Evolutionary conservation across 2,329 filamentous ascomycete species (phyloP).

Genomic region (Dothideomycetes sp.): DNA sequence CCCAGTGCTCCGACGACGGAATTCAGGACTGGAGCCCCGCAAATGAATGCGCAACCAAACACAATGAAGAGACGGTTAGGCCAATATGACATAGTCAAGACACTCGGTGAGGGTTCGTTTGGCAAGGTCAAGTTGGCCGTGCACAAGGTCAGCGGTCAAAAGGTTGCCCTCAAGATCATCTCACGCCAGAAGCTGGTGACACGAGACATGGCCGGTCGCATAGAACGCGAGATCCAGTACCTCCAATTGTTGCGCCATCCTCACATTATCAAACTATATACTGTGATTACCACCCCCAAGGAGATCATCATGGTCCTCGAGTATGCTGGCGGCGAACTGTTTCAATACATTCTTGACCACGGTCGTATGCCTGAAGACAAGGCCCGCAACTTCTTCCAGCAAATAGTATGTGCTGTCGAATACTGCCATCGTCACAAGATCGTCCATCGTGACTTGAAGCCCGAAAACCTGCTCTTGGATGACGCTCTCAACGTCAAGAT

Average conservation of each 20-base stretch:
- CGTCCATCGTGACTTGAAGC: slow-evolving; percentile 93
- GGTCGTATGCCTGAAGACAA: slow-evolving; percentile 84
- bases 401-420: slow-evolving; percentile 97
- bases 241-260: slow-evolving; percentile 90
- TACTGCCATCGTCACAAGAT: slow-evolving; percentile 99
- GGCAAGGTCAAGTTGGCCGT: slow-evolving; percentile 97
- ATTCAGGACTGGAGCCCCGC: neutral
- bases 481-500: slow-evolving; percentile 98
- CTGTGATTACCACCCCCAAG: slow-evolving; percentile 85
- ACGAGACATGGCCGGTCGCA: slow-evolving; percentile 92
- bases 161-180: slow-evolving; percentile 97
- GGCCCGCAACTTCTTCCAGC: slow-evolving; percentile 96
- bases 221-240: slow-evolving; percentile 97
- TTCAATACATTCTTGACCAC: slow-evolving; percentile 95
- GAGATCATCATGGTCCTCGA: slow-evolving; percentile 99
- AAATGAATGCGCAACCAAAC: slow-evolving; percentile 7
- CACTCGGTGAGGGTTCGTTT: slow-evolving; percentile 92
- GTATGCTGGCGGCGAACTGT: slow-evolving; percentile 91
- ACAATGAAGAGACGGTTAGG: slow-evolving; percentile 61
- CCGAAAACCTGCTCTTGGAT: slow-evolving; percentile 91
- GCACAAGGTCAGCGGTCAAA: slow-evolving; percentile 83
- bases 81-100: slow-evolving; percentile 83
- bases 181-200: slow-evolving; percentile 92
- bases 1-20: slow-evolving; percentile 3
- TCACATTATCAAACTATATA: slow-evolving; percentile 98